Evolutionary conservation across 441 rosid species (phyloP).

Genomic region (Arabidopsis hybrid): DNA sequence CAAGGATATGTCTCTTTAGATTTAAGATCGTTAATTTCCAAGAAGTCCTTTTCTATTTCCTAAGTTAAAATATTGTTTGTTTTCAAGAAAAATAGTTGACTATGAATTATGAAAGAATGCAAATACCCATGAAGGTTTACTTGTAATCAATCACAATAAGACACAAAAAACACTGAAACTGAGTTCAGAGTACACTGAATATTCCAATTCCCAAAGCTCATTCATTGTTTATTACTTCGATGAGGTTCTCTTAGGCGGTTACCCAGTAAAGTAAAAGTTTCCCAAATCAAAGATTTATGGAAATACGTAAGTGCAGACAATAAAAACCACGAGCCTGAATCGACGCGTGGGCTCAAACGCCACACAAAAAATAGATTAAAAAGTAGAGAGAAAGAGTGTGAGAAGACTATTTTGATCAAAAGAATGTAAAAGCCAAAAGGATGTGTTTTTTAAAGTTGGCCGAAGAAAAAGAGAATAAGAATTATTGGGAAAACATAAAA

Average conservation of each 20-base stretch:
- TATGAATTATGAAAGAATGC: not conserved
- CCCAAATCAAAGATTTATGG: constrained; percentile 28
- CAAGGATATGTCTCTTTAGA: constrained; percentile 6
- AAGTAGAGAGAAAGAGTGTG: constrained; percentile 11
- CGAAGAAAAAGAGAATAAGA: not conserved
- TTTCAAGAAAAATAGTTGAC: not conserved
- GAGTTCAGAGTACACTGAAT: not conserved
- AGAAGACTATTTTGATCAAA: constrained; percentile 28
- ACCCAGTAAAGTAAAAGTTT: constrained; percentile 33
- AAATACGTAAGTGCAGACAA: constrained; percentile 18
- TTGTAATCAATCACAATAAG: constrained; percentile 30
- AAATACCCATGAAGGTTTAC: not conserved
- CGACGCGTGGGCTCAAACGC: constrained; percentile 23
- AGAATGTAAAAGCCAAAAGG: not conserved
- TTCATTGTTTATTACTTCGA: constrained; percentile 19
- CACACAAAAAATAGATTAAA: not conserved
- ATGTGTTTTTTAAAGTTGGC: constrained; percentile 27
- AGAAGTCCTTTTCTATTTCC: not conserved
- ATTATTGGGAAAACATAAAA: constrained; percentile 25
- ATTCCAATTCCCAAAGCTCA: constrained; percentile 38
- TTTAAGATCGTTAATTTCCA: constrained; percentile 1
- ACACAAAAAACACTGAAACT: constrained; percentile 24
- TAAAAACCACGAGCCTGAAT: constrained; percentile 15
- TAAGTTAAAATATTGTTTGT: not conserved
- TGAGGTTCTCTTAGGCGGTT: constrained; percentile 36